A percentile compares a stretch with the other conserved stretches of the same genome.
These are phyloP conservation scores for Mrakia blollopis DNA, from an alignment of 768 basidiomycete species.

Conservation along the genomic window DNA sequence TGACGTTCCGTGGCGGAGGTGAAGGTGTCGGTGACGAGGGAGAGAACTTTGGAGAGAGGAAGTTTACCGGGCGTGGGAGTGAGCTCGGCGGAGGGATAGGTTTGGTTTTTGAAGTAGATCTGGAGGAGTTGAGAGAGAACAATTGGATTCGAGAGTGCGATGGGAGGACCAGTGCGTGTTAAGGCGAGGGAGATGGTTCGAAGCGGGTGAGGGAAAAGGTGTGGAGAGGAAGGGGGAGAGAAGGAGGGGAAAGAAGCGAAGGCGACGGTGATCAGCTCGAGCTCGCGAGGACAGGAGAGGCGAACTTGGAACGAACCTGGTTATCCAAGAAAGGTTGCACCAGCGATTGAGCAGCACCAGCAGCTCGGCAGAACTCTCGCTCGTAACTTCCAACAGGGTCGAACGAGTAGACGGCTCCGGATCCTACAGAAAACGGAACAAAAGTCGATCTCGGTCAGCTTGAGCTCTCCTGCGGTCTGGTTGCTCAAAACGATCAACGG, in stretches of 20 bases:
- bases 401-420: conserved; percentile 98
- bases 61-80: conserved; percentile 61
- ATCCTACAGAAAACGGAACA: conserved; percentile 53
- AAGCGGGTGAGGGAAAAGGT: background rate
- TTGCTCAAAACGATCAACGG: too few species aligned
- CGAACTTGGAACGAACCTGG: conserved; percentile 59
- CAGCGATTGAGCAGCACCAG: conserved; percentile 88
- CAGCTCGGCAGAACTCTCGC: conserved; percentile 91
- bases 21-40: conserved; percentile 91
- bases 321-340: conserved; percentile 98
- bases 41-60: conserved; percentile 70
- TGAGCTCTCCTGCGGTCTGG: background rate
- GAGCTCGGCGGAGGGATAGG: conserved; percentile 43
- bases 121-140: conserved; percentile 50
- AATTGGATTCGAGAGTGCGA: too few species aligned
- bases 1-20: conserved; percentile 96
- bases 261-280: too few species aligned
- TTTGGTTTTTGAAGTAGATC: conserved; percentile 98
- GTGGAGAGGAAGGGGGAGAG: background rate
- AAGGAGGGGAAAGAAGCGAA: too few species aligned
- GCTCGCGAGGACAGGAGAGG: too few species aligned
- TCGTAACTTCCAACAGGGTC: conserved; percentile 98
- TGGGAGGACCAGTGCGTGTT: background rate
- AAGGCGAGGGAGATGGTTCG: too few species aligned
- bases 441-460: background rate